Base-by-base conservation (phyloP, 108 stramenopile species). In the Aurantiochytrium sp. region DNA sequence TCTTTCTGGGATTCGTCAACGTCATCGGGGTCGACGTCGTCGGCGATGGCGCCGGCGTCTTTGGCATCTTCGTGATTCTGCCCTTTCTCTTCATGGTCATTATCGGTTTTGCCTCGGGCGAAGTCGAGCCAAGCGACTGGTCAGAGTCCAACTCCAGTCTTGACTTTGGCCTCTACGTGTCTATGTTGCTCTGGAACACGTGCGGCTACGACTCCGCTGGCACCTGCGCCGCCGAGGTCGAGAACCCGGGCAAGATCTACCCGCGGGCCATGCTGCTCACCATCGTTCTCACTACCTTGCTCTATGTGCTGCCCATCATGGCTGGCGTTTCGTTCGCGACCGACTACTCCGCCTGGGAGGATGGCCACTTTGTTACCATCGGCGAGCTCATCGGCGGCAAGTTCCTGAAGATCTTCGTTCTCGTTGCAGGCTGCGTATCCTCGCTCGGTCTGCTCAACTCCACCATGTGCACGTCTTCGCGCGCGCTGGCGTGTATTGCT, bases 131-230 rank as follows among this genome's bases (percentile, higher is more conserved):
- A 6, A 81, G 42, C 27, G 73, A 81, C 45, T 81, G 73, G 73
- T 6, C 21, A 48, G 30, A 48, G 3, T 48, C 73, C 45, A 48
- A n/a, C 8, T 6, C 39, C 50, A 41, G 19, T 48, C 39, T 48
- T 6, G 42, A 81, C 42, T 81, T 41, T 41, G 73, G 73, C 27
- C 45, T 81, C n/a, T 81, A 48, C 30, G 73, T 81, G n/a, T 81
- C 73, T 24, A 81, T 81, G 39, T 24, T 81, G 39, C 45, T 81
- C 19, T 81, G 73, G 73, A 81, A 81, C 39, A 81, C 73, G 10
- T 41, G 73, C 45, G 73, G 73, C 73, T 81, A 81, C 73, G 73
- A 81, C 24, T 81, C 73, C n/a, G 73, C 45, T 19, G 73, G 73
- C 15, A 48, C 73, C 24, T 81, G 73, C 24, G 73, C 73, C 2